phyloP scores from a whole-genome alignment of 495 filamentous ascomycete species.

The Astrocystis sublimbata region DNA sequence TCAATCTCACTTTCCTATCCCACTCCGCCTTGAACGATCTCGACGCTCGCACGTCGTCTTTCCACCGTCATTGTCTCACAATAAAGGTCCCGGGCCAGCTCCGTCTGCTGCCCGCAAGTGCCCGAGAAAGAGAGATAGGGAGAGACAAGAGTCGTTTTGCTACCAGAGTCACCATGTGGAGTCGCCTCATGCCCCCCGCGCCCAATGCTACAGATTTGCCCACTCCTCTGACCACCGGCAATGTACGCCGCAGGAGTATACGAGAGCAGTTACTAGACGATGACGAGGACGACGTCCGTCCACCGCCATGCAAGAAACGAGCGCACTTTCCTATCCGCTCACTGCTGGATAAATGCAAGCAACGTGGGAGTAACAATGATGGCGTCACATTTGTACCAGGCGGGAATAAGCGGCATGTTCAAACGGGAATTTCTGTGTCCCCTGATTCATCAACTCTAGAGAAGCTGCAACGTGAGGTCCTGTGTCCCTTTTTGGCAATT shows the following conservation, averaged over 20 bases:
- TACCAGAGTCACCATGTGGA: constrained; percentile 4
- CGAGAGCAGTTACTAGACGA: constrained; percentile 12
- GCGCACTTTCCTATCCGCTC: constrained; percentile 21
- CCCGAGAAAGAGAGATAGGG: too few relatives aligned
- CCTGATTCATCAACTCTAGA: constrained; percentile 19
- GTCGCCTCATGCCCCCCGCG: background rate
- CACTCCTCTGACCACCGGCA: constrained; percentile 3
- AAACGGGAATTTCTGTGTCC: constrained; percentile 18
- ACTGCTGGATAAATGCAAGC: constrained; percentile 26
- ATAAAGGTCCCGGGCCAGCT: too few relatives aligned
- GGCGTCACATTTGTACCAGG: background rate
- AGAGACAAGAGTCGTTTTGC: background rate
- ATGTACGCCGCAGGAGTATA: background rate
- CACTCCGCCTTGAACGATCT: background rate
- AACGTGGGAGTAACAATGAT: background rate
- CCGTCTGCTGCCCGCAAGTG: too few relatives aligned
- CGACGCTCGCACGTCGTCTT: background rate
- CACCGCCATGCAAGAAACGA: constrained; percentile 21
- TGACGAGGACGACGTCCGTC: constrained; percentile 12
- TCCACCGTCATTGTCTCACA: background rate
- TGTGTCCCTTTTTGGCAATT: background rate
- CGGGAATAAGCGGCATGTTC: constrained; percentile 6
- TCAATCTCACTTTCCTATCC: background rate
- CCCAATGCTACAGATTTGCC: constrained; percentile 7
- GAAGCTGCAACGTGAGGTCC: constrained; percentile 21